Evolutionary conservation across 805 yeast genomes (phyloP).

Genomic region (Suhomyces xylopsoci): DNA sequence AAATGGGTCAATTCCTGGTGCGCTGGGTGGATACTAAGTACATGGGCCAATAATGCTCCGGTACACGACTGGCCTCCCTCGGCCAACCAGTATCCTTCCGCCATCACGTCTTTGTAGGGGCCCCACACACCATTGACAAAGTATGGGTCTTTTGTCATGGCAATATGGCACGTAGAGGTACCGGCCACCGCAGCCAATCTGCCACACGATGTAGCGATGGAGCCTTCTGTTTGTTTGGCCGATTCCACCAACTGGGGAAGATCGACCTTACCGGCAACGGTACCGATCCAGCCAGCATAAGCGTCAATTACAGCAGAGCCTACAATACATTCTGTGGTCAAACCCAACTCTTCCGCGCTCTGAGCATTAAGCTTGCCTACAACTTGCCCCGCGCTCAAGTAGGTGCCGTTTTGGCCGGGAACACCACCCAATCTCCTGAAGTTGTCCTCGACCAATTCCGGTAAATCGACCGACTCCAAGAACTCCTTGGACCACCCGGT

Average conservation of each 20-base stretch:
- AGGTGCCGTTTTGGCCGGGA: slow-evolving; percentile 66
- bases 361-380: slow-evolving; percentile 67
- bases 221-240: slow-evolving; percentile 40
- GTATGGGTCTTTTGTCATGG: slow-evolving; percentile 76
- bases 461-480: slow-evolving; percentile 61
- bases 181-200: slow-evolving; percentile 98
- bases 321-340: slow-evolving; percentile 74
- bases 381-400: slow-evolving; percentile 83
- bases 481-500: slow-evolving; percentile 92
- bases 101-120: slow-evolving; percentile 89
- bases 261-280: slow-evolving; percentile 88
- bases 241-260: slow-evolving; percentile 51
- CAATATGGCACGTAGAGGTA: slow-evolving; percentile 95
- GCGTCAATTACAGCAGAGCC: slow-evolving; percentile 98
- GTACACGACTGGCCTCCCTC: slow-evolving; percentile 99
- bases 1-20: slow-evolving; percentile 63
- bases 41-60: slow-evolving; percentile 89
- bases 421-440: slow-evolving; percentile 83
- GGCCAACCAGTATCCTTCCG: slow-evolving; percentile 90
- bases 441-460: slow-evolving; percentile 73
- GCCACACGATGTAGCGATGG: slow-evolving; percentile 64
- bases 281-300: slow-evolving; percentile 98
- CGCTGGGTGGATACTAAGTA: slow-evolving; percentile 86
- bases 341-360: slow-evolving; percentile 82
- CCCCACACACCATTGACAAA: slow-evolving; percentile 99